Base-by-base conservation (phyloP, 345 rosid genomes). In the Populus tremula region DNA sequence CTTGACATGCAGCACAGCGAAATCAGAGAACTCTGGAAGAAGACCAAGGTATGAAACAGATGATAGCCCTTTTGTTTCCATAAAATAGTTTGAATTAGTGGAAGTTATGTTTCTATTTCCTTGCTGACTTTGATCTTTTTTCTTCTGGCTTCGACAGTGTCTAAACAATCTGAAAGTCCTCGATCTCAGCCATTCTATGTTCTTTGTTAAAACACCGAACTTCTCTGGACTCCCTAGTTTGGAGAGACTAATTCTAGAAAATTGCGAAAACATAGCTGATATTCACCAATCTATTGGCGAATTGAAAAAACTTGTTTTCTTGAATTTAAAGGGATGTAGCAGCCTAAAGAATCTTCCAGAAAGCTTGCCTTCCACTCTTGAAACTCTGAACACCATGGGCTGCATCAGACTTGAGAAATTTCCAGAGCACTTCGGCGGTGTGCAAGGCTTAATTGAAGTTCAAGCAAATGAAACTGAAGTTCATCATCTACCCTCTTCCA, bases 171-270 rank as follows among this genome's bases (percentile, higher is more conserved):
- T 67, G 36, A 76, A 76, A 5, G 45, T 53, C 8, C 21, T 76
- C 50, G 13, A 67, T 33, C 73, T 76, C 12, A 67, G 27, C 6
- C 23, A 27, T 49, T 76, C 47, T 36, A 5, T 3, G 12, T 16
- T 20, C 2, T 5, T 76, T 8, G 29, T 39, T 31, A 50, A 35
- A 50, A 76, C 79, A 8, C 79, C 73, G 2, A 11, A 76, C 8
- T 76, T 76, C 47, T 39, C 66, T 21, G 36, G 29, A 7, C 41
- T 38, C 3, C 5, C 63, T 6, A 49, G 25, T 14, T 33, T 76
- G 38, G 79, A 67, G 29, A 50, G 79, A 8, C 36, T 76, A 53
- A 49, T 76, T 31, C 33, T 31, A 31, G 33, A 31, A 31, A 31
- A 31, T 31, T 31, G 33, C 33, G 2, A 31, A 31, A 11, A 36